Base-by-base conservation (phyloP, 2,329 filamentous ascomycete species). In the Phoma sp. region DNA sequence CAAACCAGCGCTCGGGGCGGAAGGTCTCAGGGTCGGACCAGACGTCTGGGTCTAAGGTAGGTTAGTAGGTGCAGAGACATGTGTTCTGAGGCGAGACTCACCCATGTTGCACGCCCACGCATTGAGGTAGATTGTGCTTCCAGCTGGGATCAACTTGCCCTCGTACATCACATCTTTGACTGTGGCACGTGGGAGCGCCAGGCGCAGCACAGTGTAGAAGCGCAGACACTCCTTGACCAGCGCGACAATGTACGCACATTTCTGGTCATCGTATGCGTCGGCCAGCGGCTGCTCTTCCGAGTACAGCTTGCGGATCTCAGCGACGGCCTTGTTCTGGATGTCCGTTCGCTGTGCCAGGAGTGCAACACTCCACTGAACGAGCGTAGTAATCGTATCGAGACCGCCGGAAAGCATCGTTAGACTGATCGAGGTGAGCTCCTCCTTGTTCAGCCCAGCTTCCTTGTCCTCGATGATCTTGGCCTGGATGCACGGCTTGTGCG, bases 41-140 rank as follows among this genome's bases (percentile, higher is more conserved):
- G n/a, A 86, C 78, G 10, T 80, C 77, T 0, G 79, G 74, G 64
- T 87, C 84, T 72, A 36, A 58, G 22, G 7, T 5, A 9, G 10
- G 22, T 29, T 31, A 35, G 39, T 7, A 5, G n/a, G 15, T 27
- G 13, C 8, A 27, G n/a, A 27, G 24, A 17, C 25, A 19, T 15
- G n/a, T 17, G 13, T 7, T 17, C 9, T 10, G 47, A 41, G 24
- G 17, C 21, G 22, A n/a, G 43, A 71, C 78, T 66, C 74, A 85
- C 84, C 85, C 84, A 87, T 87, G 58, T 89, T 88, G 64, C 86
- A 88, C 2, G 85, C 85, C 86, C 85, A 88, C 0, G 85, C 84
- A 54, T 89, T 89, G 24, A 89, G 74, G 69, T 88, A 89, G 32
- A 88, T 80, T 0, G 87, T 83, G 1, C 85, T 87, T 0, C 85